These are phyloP conservation scores for Passalora sequoiae DNA, from an alignment of 2,329 filamentous ascomycete species.

Conservation along the genomic window DNA sequence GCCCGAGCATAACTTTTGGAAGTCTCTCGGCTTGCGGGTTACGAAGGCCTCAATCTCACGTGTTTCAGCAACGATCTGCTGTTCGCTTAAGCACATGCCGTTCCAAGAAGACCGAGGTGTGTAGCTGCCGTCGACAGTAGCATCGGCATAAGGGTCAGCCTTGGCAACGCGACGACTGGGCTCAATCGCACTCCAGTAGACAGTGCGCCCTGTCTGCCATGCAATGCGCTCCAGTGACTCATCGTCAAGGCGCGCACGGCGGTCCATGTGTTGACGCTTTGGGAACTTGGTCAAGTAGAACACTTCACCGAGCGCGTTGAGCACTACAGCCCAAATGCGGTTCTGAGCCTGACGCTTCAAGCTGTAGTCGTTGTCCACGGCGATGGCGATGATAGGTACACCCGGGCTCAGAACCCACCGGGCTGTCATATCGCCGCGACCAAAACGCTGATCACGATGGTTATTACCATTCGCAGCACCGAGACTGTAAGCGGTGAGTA, in stretches of 20 bases:
- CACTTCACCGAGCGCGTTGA: conserved; percentile 89
- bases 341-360: conserved; percentile 61
- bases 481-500: conserved; percentile 76
- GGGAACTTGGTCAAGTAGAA: conserved; percentile 77
- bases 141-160: conserved; percentile 67
- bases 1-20: conserved; percentile 68
- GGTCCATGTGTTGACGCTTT: conserved; percentile 47
- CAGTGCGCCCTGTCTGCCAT: conserved; percentile 74
- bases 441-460: conserved; percentile 57
- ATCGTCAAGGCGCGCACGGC: conserved; percentile 44
- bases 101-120: conserved; percentile 74
- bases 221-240: conserved; percentile 58
- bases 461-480: conserved; percentile 43
- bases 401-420: conserved; percentile 89
- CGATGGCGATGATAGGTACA: conserved; percentile 80
- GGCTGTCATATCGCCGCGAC: conserved; percentile 73
- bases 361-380: conserved; percentile 77
- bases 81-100: conserved; percentile 63
- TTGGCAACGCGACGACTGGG: conserved; percentile 66
- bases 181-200: conserved; percentile 77
- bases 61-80: conserved; percentile 70
- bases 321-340: conserved; percentile 82
- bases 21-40: conserved; percentile 67
- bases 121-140: conserved; percentile 64
- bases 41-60: conserved; percentile 75